Conservation (phyloP, 768 basidiomycete genomes). For the Kwoniella bestiolae region DNA sequence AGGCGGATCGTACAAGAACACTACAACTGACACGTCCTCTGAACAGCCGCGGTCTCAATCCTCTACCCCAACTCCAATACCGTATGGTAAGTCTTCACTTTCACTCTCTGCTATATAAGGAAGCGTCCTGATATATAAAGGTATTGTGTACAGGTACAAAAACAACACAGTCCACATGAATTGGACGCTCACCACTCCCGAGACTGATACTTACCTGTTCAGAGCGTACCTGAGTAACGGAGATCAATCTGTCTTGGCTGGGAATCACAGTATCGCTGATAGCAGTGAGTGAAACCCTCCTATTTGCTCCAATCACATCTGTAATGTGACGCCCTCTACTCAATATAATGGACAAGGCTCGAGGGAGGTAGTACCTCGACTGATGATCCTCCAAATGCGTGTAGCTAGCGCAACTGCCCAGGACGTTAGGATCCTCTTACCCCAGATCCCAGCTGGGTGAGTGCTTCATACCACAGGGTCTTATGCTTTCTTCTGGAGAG, state of each 20-base stretch:
- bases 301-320: too few species aligned
- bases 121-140: background rate
- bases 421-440: constrained; percentile 41
- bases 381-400: background rate
- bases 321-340: too few species aligned
- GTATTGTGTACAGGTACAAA: constrained; percentile 30
- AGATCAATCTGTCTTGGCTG: constrained; percentile 33
- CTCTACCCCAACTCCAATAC: constrained; percentile 30
- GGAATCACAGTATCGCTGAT: constrained; percentile 45
- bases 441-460: constrained; percentile 31
- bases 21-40: background rate
- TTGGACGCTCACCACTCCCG: constrained; percentile 39
- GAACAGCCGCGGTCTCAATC: constrained; percentile 29
- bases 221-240: constrained; percentile 35
- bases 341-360: background rate
- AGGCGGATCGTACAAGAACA: too few species aligned
- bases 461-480: too few species aligned
- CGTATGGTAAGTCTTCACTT: constrained; percentile 25
- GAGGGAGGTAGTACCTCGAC: background rate
- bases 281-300: constrained; percentile 39
- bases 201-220: constrained; percentile 44
- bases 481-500: too few species aligned
- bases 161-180: constrained; percentile 49
- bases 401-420: constrained; percentile 43
- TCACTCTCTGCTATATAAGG: too few species aligned